These are phyloP conservation scores for Geotrichum aggregatum DNA, from an alignment of 1,139 yeast species.

Conservation along the genomic window DNA sequence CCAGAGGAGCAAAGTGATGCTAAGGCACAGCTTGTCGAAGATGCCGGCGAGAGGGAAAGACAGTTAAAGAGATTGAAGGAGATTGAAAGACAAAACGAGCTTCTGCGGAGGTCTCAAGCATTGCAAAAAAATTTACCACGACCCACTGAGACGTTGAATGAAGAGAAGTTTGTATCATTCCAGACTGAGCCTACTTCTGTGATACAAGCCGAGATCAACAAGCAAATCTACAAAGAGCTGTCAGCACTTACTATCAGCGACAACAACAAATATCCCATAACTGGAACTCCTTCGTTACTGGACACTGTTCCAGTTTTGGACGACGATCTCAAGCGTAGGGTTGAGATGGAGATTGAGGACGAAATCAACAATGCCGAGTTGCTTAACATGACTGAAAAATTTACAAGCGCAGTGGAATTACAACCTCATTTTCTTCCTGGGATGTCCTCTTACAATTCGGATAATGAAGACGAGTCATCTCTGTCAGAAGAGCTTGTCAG, in stretches of 20 bases:
- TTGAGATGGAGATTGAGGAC: conserved; percentile 37
- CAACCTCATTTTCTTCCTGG: conserved; percentile 20
- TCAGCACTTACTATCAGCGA: conserved; percentile 48
- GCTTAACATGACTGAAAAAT: conserved; percentile 12
- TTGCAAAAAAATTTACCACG: conserved; percentile 50
- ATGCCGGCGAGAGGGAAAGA: conserved; percentile 40
- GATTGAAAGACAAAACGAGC: conserved; percentile 30
- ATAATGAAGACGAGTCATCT: conserved; percentile 17
- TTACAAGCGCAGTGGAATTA: conserved; percentile 21
- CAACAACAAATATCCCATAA: conserved; percentile 39
- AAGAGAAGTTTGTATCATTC: conserved; percentile 20
- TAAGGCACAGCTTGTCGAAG: conserved; percentile 28
- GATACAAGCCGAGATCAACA: not conserved
- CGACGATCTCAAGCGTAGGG: conserved; percentile 37
- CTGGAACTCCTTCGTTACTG: conserved; percentile 24
- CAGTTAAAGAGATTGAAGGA: conserved; percentile 29
- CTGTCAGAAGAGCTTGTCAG: conserved; percentile 24
- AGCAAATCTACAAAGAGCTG: conserved; percentile 41
- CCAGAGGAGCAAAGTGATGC: conserved; percentile 25
- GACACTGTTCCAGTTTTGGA: conserved; percentile 43
- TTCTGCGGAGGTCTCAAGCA: conserved; percentile 47
- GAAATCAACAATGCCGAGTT: conserved; percentile 28
- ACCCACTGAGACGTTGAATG: conserved; percentile 22
- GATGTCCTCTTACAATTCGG: conserved; percentile 9
- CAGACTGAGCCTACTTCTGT: conserved; percentile 16